Evolutionary conservation across 352 stramenopile genomes (phyloP), one percentile per base, ranked within the genome.

Genomic region (Globisporangium viniferum): DNA sequence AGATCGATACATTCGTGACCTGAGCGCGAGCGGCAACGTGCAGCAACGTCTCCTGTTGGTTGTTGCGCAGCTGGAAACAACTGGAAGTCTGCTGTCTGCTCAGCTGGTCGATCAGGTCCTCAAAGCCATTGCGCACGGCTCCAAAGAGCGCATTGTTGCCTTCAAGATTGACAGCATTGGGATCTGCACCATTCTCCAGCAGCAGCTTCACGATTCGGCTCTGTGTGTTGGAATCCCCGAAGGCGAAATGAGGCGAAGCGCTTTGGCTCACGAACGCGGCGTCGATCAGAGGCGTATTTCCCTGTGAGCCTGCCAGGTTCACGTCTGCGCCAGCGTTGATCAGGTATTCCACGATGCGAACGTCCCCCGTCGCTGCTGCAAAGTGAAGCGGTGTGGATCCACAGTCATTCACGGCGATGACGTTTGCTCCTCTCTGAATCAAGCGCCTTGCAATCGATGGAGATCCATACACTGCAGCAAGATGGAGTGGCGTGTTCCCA

Each of bases 401-500:
- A 4, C 24, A 63, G 10, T 56, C 69, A 49, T 81, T 82, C 18
- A n/a, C 2, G 39, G 74, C 65, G 59, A 76, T 81, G 7, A 74
- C 64, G 33, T 79, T 67, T 2, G 74, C 76, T 0, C 74, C 70
- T 6, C 57, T 36, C 14, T 56, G 22, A 8, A 86, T 3, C 31
- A 86, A 58, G 4, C 57, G 24, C 7, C 53, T 31, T 1, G 72
- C 63, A 2, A 77, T 67, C 6, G 67, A 54, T 2, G 70, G 46
- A 1, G 68, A 74, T 8, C 72, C 79, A 64, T 83, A 81, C 18
- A 70, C 73, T 0, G 72, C 75, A 5, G 78, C 73, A 2, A 86
- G 49, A 48, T 83, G 78, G 7, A 86, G 59, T 36, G 75, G 71
- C 5, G 73, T 78, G 56, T 86, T 84, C 20, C 70, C 71, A 24